These are phyloP conservation scores for Opeltia flavorubescens DNA, from an alignment of 495 filamentous ascomycete species.

Conservation along the genomic window DNA sequence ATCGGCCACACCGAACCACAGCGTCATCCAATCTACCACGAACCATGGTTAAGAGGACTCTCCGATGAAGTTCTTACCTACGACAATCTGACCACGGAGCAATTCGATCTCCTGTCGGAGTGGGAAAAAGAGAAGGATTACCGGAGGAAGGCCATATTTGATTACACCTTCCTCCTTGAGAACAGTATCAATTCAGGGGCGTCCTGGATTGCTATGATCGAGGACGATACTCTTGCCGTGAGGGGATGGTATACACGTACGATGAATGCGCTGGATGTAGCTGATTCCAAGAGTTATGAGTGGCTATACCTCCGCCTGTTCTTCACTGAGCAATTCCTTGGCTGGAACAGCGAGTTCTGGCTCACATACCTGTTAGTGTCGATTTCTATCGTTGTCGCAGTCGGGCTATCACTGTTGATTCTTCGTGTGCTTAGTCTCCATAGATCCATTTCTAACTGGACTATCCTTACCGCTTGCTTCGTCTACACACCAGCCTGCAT, in stretches of 20 bases:
- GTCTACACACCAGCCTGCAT: constrained; percentile 22
- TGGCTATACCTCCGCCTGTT: constrained; percentile 43
- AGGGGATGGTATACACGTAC: constrained; percentile 38
- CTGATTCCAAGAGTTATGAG: constrained; percentile 5
- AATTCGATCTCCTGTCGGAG: constrained; percentile 12
- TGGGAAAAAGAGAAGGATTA: constrained; percentile 11
- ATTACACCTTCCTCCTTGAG: constrained; percentile 32
- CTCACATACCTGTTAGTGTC: constrained; percentile 19
- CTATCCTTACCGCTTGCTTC: constrained; percentile 7
- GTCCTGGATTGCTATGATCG: constrained; percentile 32
- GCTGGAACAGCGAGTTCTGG: constrained; percentile 40
- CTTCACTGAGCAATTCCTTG: constrained; percentile 37
- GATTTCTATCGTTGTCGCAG: constrained; percentile 14
- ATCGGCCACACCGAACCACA: constrained; percentile 33
- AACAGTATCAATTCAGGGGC: constrained; percentile 25
- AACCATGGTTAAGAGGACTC: constrained; percentile 30
- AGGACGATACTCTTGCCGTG: constrained; percentile 37
- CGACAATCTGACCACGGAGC: constrained; percentile 12
- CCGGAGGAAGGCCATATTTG: constrained; percentile 25
- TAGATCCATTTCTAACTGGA: constrained; percentile 3
- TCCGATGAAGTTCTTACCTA: constrained; percentile 36
- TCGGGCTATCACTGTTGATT: constrained; percentile 3
- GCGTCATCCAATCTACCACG: constrained; percentile 27
- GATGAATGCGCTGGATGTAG: constrained; percentile 21
- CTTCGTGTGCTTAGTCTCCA: constrained; percentile 4